Base-by-base conservation (phyloP, 805 yeast species). In the Diddensiella caesifluorescens region DNA sequence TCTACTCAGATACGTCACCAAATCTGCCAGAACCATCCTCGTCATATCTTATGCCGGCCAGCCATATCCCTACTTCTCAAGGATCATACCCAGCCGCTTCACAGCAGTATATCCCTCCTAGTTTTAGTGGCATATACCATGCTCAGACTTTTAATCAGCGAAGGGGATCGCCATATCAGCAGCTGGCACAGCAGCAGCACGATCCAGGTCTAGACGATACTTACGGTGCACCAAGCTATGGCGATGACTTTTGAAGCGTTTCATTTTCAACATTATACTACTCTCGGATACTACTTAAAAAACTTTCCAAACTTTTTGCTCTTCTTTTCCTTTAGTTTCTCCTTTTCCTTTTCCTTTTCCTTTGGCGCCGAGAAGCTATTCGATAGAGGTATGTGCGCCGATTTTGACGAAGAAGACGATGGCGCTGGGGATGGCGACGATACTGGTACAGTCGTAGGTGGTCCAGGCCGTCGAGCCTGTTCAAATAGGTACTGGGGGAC, bases 401-500 rank as follows among this genome's bases (percentile, higher is more conserved):
- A n/a, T 18, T 19, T 22, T 7, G 41, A 18, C 9, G 38, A 38
- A 21, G 37, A n/a, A 5, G 44, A 22, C 5, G 25, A n/a, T 9
- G 30, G 16, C 21, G 41, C 22, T 32, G 35, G 21, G n/a, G 22
- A 29, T 3, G 16, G 36, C 4, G 27, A 13, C 16, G 32, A 21
- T 21, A 6, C 16, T 12, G 15, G 37, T 23, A 40, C 29, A 20
- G 23, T 21, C 22, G 10, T 23, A 9, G 42, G 33, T 27, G 42
- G 7, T 28, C 27, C 32, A 27, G 42, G 44, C 22, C 47, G 46
- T 16, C 55, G 41, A 35, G 59, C 64, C 1, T 60, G 50, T 27
- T 60, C 62, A 34, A 49, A 51, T 16, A 65, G 39, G 41, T 48
- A 44, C 4, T 47, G 54, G 2, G 70, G 70, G n/a, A 59, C 55